A percentile compares a stretch with the other conserved stretches of the same genome.
Evolutionary conservation across 1,284 basidiomycete species (phyloP).

Genomic region (Grifola frondosa): DNA sequence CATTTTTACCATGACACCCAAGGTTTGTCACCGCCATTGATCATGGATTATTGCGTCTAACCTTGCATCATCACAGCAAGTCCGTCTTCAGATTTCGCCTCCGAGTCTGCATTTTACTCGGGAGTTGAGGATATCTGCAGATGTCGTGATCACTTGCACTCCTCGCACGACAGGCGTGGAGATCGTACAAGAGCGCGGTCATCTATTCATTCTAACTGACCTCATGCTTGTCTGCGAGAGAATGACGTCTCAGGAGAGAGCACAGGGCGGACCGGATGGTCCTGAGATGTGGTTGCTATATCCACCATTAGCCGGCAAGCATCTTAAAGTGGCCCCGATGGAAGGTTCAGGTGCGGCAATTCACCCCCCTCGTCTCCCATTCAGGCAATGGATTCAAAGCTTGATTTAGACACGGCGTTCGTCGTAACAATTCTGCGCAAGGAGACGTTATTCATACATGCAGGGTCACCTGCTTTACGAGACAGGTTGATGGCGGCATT

Average conservation of each 20-base stretch:
- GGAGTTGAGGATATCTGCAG: slow-evolving; percentile 72
- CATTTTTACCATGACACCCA: slow-evolving; percentile 94
- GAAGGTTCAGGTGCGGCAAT: too few species aligned
- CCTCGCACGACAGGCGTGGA: slow-evolving; percentile 75
- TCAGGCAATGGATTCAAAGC: too few species aligned
- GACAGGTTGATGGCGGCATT: slow-evolving; percentile 76
- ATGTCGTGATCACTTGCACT: slow-evolving; percentile 77
- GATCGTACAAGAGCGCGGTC: slow-evolving; percentile 75
- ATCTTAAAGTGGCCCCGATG: slow-evolving; percentile 72
- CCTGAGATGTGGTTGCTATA: slow-evolving; percentile 93
- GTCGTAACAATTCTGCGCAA: slow-evolving; percentile 87
- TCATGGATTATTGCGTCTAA: neutral
- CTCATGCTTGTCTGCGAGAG: slow-evolving; percentile 87
- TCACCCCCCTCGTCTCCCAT: too few species aligned
- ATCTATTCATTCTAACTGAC: slow-evolving; percentile 90
- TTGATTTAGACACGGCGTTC: slow-evolving; percentile 73
- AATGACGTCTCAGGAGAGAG: slow-evolving; percentile 68
- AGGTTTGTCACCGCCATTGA: slow-evolving; percentile 50
- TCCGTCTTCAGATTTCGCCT: slow-evolving; percentile 89
- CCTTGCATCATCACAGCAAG: slow-evolving; percentile 53
- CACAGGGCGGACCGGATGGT: slow-evolving; percentile 49
- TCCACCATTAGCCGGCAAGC: slow-evolving; percentile 94
- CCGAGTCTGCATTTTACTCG: slow-evolving; percentile 81
- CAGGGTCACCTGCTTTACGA: slow-evolving; percentile 61
- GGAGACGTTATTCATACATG: slow-evolving; percentile 75